phyloP scores from a whole-genome alignment of 2,329 filamentous ascomycete species.

The Cryphonectria japonica region DNA sequence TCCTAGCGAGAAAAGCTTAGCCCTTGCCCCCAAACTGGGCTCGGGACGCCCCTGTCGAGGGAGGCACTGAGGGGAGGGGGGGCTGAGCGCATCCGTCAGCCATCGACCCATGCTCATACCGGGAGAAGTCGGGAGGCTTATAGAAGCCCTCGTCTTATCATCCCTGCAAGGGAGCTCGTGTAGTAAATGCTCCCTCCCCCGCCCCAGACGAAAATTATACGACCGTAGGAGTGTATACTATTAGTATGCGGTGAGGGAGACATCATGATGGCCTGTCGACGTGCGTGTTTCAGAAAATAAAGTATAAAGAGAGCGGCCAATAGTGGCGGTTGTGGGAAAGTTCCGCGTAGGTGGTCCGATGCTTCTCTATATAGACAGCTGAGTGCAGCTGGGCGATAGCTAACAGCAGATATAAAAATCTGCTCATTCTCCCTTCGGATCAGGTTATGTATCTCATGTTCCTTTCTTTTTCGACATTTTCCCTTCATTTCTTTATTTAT shows the following conservation, averaged over 20 bases:
- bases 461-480: not conserved
- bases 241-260: not conserved
- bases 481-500: no score
- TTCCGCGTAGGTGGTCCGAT: not conserved
- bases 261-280: not conserved
- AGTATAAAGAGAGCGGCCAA: not conserved
- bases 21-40: not conserved
- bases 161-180: conserved; percentile 13
- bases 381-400: not conserved
- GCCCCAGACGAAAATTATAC: not conserved
- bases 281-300: not conserved
- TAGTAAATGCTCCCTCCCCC: not conserved
- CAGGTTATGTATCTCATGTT: conserved; percentile 18
- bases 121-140: conserved; percentile 2
- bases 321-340: not conserved
- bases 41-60: not conserved
- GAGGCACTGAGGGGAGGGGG: not conserved
- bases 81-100: conserved; percentile 14
- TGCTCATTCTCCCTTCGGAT: not conserved
- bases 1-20: not conserved
- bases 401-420: not conserved
- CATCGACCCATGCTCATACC: not conserved
- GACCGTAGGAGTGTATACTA: not conserved
- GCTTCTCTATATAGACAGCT: not conserved
- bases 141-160: not conserved